Evolutionary conservation across 306 rosid species (phyloP).

Genomic region (Cotoneaster glaucophyllus): DNA sequence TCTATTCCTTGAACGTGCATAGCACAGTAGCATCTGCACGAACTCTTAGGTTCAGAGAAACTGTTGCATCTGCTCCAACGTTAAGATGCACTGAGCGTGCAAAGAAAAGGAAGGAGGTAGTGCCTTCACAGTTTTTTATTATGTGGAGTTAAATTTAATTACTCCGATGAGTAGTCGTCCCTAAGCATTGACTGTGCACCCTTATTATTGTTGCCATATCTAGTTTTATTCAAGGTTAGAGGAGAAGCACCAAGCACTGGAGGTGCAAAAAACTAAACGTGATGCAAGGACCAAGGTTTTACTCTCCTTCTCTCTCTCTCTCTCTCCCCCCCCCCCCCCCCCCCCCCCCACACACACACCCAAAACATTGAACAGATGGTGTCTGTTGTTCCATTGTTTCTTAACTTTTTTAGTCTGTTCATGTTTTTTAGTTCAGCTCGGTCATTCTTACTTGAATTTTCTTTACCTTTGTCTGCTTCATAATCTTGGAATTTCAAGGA

Average conservation of each 20-base stretch:
- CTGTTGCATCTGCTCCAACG: constrained; percentile 69
- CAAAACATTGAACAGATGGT: constrained; percentile 1
- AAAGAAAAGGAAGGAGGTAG: constrained; percentile 89
- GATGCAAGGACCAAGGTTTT: constrained; percentile 90
- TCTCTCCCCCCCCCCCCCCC: background rate
- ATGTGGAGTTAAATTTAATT: constrained; percentile 10
- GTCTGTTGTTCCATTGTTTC: constrained; percentile 13
- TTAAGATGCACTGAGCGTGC: constrained; percentile 81
- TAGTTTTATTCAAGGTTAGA: constrained; percentile 84
- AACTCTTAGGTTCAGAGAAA: constrained; percentile 43
- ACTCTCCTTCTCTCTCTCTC: background rate
- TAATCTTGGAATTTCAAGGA: constrained; percentile 54
- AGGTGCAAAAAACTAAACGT: constrained; percentile 80
- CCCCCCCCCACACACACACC: background rate
- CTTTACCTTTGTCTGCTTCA: constrained; percentile 10
- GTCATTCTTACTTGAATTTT: constrained; percentile 8
- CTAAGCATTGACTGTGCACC: background rate
- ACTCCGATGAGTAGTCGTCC: background rate
- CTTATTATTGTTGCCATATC: constrained; percentile 11
- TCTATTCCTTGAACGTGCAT: constrained; percentile 39
- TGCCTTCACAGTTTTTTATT: constrained; percentile 10
- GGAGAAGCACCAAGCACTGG: constrained; percentile 83
- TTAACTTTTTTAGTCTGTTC: background rate
- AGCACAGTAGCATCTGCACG: constrained; percentile 47
- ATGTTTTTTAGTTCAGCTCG: background rate